Percentiles rank a stretch among this genome's conserved stretches.
Conservation (phyloP, 2,329 filamentous ascomycete species). For the Colletotrichum horii region DNA sequence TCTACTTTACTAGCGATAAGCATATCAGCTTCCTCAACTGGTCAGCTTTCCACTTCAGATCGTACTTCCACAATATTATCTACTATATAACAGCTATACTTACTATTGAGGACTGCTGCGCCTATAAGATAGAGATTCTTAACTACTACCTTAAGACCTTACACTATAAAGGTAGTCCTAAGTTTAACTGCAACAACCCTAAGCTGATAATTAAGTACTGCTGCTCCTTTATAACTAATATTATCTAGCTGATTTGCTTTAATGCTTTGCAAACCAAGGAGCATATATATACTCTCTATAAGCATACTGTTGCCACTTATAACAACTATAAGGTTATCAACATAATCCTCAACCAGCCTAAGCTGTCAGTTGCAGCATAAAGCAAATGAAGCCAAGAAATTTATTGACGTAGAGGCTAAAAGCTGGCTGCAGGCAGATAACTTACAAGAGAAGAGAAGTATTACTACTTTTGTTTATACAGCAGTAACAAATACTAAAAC, state of each 20-base stretch:
- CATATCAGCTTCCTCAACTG: slow-evolving; percentile 46
- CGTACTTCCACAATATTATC: slow-evolving; percentile 46
- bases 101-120: slow-evolving; percentile 42
- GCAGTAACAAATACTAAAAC: background rate
- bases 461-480: background rate
- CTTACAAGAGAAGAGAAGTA: background rate
- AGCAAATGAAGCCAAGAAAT: background rate
- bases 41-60: slow-evolving; percentile 44
- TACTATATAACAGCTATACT: slow-evolving; percentile 45
- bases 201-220: slow-evolving; percentile 7
- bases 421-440: background rate
- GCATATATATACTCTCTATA: slow-evolving; percentile 34
- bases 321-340: slow-evolving; percentile 43
- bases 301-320: slow-evolving; percentile 38
- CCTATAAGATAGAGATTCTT: slow-evolving; percentile 41
- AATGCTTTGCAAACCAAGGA: slow-evolving; percentile 39
- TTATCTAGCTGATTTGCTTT: slow-evolving; percentile 27
- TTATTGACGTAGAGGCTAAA: background rate
- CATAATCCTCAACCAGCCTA: background rate
- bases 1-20: slow-evolving; percentile 41
- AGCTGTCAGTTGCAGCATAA: background rate
- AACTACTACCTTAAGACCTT: slow-evolving; percentile 40
- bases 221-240: slow-evolving; percentile 35
- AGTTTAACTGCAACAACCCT: slow-evolving; percentile 30
- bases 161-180: slow-evolving; percentile 35